Evolutionary conservation across 2,329 filamentous ascomycete genomes (phyloP).

Genomic region (Botrytis elliptica): DNA sequence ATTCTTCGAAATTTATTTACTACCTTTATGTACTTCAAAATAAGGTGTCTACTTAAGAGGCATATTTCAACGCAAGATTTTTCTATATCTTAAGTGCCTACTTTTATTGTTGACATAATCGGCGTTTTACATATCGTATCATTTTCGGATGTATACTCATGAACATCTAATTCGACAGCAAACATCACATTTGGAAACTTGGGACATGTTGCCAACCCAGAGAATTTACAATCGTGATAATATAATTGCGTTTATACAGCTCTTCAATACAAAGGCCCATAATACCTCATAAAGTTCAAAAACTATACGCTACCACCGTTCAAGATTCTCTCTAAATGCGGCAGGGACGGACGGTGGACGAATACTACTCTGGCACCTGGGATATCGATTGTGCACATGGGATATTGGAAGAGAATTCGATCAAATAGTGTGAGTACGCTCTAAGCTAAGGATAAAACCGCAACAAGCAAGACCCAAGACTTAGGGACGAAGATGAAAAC

Average conservation of each 20-base stretch:
- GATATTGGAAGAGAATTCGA: background rate
- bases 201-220: background rate
- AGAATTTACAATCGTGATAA: background rate
- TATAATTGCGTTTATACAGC: background rate
- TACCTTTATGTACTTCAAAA: background rate
- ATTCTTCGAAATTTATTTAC: background rate
- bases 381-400: background rate
- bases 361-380: background rate
- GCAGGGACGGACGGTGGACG: background rate
- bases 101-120: background rate
- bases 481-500: background rate
- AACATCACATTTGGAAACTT: background rate
- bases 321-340: background rate
- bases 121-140: background rate
- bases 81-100: accelerated
- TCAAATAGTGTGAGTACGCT: background rate
- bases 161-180: background rate
- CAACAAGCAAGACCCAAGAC: background rate
- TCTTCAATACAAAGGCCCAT: background rate
- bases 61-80: background rate
- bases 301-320: background rate
- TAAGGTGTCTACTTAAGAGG: background rate
- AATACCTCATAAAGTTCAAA: background rate
- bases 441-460: background rate
- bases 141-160: background rate